Percentiles rank a stretch among this genome's conserved stretches.
These are phyloP conservation scores for Parsonsia alboflavescens DNA, from an alignment of 257 asterid genomes.

Conservation along the genomic window DNA sequence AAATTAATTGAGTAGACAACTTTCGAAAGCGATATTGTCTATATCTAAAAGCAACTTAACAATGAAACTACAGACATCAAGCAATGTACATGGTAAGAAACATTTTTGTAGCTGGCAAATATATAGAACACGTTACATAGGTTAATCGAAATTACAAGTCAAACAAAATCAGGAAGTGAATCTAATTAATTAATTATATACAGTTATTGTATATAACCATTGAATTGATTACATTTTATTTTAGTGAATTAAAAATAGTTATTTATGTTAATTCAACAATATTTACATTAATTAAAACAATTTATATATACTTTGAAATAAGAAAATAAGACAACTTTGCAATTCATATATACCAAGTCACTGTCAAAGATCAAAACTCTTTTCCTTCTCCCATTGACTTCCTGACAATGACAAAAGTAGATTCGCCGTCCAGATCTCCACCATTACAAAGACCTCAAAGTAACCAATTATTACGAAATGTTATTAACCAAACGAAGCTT, in stretches of 20 bases:
- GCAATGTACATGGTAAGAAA: background rate
- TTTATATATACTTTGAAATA: no score
- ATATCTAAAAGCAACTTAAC: background rate
- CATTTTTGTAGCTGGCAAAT: accelerated
- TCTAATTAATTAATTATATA: background rate
- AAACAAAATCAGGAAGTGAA: background rate
- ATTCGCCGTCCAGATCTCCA: background rate
- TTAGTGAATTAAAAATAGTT: background rate
- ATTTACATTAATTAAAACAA: no score
- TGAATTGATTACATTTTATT: background rate
- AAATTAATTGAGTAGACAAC: background rate
- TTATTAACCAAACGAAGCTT: background rate
- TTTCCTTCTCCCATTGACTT: no score
- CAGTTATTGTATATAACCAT: no score
- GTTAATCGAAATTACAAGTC: background rate
- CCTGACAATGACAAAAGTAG: no score
- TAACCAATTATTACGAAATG: background rate
- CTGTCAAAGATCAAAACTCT: background rate
- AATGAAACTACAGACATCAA: background rate
- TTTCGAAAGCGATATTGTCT: background rate
- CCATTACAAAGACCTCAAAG: background rate
- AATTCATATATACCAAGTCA: no score
- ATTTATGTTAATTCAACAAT: no score
- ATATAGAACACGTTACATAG: background rate
- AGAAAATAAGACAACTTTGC: no score